Evolutionary conservation across 108 stramenopile genomes (phyloP).

Genomic region (Skeletonema tropicum): DNA sequence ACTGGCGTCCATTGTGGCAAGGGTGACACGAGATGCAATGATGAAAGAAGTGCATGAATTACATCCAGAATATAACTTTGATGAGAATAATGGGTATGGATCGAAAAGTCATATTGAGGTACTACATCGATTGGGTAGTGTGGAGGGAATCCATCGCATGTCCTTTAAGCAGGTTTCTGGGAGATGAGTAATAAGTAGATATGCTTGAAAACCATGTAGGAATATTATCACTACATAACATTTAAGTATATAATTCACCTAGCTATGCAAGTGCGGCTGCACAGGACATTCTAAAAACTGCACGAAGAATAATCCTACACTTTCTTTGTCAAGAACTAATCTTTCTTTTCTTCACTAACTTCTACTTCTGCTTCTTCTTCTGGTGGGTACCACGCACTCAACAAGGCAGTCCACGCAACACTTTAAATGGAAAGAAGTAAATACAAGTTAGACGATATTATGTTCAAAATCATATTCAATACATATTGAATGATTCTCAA

Average conservation of each 20-base stretch:
- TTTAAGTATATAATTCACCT: not conserved
- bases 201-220: no score
- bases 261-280: not conserved
- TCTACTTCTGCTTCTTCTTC: conserved; percentile 24
- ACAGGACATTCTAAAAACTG: not conserved
- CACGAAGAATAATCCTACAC: not conserved
- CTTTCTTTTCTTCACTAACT: conserved; percentile 2
- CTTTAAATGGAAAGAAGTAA: not conserved
- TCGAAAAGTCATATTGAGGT: conserved; percentile 60
- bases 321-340: not conserved
- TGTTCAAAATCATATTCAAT: not conserved
- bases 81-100: conserved; percentile 60
- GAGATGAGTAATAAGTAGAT: conserved; percentile 24
- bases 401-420: conserved; percentile 83
- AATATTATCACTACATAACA: not conserved
- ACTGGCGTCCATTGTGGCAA: conserved; percentile 74
- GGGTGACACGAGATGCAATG: conserved; percentile 54
- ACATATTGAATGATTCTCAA: not conserved
- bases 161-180: conserved; percentile 69
- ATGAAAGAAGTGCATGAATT: conserved; percentile 41
- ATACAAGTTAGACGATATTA: not conserved
- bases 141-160: conserved; percentile 71
- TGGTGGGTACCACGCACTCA: conserved; percentile 83
- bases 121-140: conserved; percentile 51
- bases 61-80: conserved; percentile 73